Percentiles rank a stretch among this genome's conserved stretches.
phyloP scores from a whole-genome alignment of 2,329 filamentous ascomycete genomes.

The Trichothecium roseum region DNA sequence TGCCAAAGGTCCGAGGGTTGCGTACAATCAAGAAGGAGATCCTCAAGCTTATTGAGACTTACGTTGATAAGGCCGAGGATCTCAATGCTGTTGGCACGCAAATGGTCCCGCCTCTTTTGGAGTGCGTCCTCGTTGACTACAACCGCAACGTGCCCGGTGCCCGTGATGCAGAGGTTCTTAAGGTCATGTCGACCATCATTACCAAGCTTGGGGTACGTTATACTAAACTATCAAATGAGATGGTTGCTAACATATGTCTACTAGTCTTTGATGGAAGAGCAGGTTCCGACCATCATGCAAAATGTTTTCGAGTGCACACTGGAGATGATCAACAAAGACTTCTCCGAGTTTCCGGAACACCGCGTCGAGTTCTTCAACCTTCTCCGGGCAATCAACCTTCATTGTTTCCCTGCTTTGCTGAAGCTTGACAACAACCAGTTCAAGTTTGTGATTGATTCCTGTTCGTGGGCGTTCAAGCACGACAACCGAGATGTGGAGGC shows the following conservation, averaged over 20 bases:
- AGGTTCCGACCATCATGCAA: constrained; percentile 95
- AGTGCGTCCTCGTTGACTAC: constrained; percentile 91
- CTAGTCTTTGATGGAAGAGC: constrained; percentile 97
- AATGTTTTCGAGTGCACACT: constrained; percentile 97
- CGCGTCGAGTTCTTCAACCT: constrained; percentile 99
- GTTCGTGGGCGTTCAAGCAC: constrained; percentile 99
- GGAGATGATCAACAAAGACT: constrained; percentile 99
- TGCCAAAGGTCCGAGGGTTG: constrained; percentile 88
- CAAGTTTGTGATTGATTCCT: constrained; percentile 98
- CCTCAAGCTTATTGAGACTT: constrained; percentile 93
- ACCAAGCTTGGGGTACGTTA: constrained; percentile 84
- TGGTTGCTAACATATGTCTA: not conserved
- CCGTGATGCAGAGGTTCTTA: constrained; percentile 90
- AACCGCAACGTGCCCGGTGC: constrained; percentile 94
- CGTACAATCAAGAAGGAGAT: constrained; percentile 99
- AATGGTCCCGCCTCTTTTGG: constrained; percentile 90
- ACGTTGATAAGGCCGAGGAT: constrained; percentile 96
- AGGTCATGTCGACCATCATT: constrained; percentile 96
- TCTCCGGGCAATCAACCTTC: constrained; percentile 86
- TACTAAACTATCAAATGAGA: not conserved
- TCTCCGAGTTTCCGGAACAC: constrained; percentile 97
- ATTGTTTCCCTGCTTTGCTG: constrained; percentile 89
- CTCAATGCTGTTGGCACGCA: constrained; percentile 84
- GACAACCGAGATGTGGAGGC: constrained; percentile 97
- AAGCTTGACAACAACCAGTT: constrained; percentile 94